Percentiles rank a stretch among this genome's conserved stretches.
phyloP scores from a whole-genome alignment of 1,139 yeast species.

The Schizosaccharomyces versatilis region DNA sequence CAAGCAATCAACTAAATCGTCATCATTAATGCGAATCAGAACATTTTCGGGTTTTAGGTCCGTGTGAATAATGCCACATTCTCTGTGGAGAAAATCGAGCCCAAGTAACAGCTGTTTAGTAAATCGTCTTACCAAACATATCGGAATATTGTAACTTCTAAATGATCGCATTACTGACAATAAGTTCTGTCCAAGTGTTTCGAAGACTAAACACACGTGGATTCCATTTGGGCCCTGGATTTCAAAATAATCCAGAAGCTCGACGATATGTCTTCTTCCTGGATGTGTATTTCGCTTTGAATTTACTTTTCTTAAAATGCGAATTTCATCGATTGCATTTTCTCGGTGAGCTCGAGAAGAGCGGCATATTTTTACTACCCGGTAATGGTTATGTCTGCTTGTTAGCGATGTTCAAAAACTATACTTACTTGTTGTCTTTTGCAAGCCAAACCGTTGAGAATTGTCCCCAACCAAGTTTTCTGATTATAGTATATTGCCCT shows the following conservation, averaged over 20 bases:
- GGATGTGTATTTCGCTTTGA: constrained; percentile 37
- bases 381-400: constrained; percentile 27
- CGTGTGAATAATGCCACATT: constrained; percentile 74
- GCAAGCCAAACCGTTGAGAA: constrained; percentile 82
- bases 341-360: constrained; percentile 49
- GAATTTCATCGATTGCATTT: constrained; percentile 70
- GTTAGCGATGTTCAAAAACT: constrained; percentile 8
- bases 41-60: constrained; percentile 81
- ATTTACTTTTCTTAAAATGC: constrained; percentile 30
- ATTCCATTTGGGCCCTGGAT: constrained; percentile 63
- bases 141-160: constrained; percentile 50
- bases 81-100: constrained; percentile 58
- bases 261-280: constrained; percentile 49
- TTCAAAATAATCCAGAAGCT: constrained; percentile 48
- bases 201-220: constrained; percentile 77
- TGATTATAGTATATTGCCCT: constrained; percentile 39
- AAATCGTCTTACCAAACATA: constrained; percentile 53
- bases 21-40: constrained; percentile 55
- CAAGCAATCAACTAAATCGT: constrained; percentile 31
- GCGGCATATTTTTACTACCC: constrained; percentile 66
- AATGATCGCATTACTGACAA: constrained; percentile 46
- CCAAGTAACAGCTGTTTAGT: constrained; percentile 58
- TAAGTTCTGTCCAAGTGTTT: constrained; percentile 64
- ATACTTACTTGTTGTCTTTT: constrained; percentile 26
- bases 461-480: constrained; percentile 85